Evolutionary conservation across 192 early-diverging fungal genomes (phyloP).

Genomic region (Umbelopsis ramanniana): DNA sequence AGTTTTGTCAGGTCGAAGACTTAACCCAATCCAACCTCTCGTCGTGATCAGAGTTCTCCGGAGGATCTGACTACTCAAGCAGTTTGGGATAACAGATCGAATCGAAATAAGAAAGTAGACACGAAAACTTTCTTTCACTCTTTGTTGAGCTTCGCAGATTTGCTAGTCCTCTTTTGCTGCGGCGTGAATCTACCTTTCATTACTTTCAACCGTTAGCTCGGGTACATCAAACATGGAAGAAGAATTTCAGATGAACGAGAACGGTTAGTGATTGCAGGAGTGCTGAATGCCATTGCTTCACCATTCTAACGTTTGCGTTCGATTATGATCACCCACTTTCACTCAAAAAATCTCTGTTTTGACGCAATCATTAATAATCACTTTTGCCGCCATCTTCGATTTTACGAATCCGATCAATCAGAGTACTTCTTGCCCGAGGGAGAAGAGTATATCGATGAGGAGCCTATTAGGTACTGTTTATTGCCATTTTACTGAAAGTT

Average conservation of each 20-base stretch:
- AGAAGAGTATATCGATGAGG: constrained; percentile 39
- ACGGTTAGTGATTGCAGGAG: constrained; percentile 23
- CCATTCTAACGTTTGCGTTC: background rate
- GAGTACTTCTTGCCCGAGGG: constrained; percentile 41
- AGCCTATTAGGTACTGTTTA: constrained; percentile 38
- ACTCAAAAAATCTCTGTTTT: background rate
- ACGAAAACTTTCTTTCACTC: background rate
- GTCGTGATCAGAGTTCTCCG: constrained; percentile 2
- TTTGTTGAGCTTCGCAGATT: constrained; percentile 21
- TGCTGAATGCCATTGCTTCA: background rate
- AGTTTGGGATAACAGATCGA: constrained; percentile 22
- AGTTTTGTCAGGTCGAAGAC: background rate
- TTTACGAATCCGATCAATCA: constrained; percentile 5
- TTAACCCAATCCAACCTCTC: constrained; percentile 5
- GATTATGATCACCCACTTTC: background rate
- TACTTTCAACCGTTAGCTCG: constrained; percentile 23
- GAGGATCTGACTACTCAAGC: constrained; percentile 16
- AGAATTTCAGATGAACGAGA: constrained; percentile 31
- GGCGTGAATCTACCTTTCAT: constrained; percentile 5
- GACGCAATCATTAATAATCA: constrained; percentile 10
- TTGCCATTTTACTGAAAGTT: background rate
- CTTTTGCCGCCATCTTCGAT: background rate
- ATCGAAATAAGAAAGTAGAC: constrained; percentile 3
- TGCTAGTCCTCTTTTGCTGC: constrained; percentile 15
- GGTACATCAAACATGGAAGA: constrained; percentile 21